Evolutionary conservation across 805 yeast species (phyloP).

Genomic region (Metschnikowia lachancei): DNA sequence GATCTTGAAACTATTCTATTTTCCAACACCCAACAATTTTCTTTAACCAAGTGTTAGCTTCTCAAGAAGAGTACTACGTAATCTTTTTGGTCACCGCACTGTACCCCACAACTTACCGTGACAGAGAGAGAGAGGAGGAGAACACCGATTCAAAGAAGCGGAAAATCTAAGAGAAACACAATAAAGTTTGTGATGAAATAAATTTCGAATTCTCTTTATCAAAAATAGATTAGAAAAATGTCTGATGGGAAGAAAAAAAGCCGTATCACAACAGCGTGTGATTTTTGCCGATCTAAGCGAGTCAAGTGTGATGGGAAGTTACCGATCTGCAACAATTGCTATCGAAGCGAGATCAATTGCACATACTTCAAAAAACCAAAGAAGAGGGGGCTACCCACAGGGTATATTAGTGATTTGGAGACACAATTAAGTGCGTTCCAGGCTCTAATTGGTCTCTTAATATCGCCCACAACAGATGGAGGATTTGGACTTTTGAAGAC

Average conservation of each 20-base stretch:
- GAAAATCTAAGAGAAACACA: background rate
- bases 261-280: slow-evolving; percentile 27
- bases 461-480: background rate
- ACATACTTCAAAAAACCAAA: slow-evolving; percentile 19
- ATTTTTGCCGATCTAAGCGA: slow-evolving; percentile 23
- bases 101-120: background rate
- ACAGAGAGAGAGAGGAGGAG: background rate
- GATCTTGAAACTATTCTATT: background rate
- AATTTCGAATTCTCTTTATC: background rate
- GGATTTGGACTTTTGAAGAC: background rate
- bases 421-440: slow-evolving; percentile 20
- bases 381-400: slow-evolving; percentile 24
- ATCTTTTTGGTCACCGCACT: background rate
- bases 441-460: slow-evolving; percentile 13
- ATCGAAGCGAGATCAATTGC: slow-evolving; percentile 15
- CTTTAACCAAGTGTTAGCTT: too few species aligned
- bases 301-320: slow-evolving; percentile 26
- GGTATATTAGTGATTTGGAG: slow-evolving; percentile 24
- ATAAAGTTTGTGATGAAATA: background rate
- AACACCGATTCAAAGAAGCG: background rate
- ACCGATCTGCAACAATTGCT: slow-evolving; percentile 24
- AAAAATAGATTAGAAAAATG: background rate
- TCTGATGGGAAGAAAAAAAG: slow-evolving; percentile 12
- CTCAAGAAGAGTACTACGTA: too few species aligned
- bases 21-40: background rate